These are phyloP conservation scores for Plasmodium sp. DNA, from an alignment of 169 alveolate genomes.

Conservation along the genomic window DNA sequence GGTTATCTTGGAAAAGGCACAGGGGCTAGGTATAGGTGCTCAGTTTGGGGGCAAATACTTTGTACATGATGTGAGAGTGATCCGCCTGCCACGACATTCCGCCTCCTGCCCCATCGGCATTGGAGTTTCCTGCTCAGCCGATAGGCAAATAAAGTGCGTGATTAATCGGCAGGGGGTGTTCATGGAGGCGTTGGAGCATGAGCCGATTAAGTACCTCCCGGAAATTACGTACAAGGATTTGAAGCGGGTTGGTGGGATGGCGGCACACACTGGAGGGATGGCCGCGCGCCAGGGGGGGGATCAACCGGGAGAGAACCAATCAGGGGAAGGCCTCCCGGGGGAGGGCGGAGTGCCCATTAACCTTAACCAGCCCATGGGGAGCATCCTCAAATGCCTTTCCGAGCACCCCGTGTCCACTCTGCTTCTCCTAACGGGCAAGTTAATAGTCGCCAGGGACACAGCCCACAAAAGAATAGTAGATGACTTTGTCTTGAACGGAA, in stretches of 20 bases:
- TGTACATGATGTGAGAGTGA: slow-evolving; percentile 92
- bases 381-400: slow-evolving; percentile 77
- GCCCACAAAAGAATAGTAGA: slow-evolving; percentile 90
- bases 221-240: slow-evolving; percentile 30
- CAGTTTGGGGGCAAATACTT: slow-evolving; percentile 94
- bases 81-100: slow-evolving; percentile 92
- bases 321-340: background rate
- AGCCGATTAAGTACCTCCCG: slow-evolving; percentile 88
- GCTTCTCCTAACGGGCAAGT: slow-evolving; percentile 82
- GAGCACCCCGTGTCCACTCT: slow-evolving; percentile 87
- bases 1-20: slow-evolving; percentile 76
- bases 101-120: slow-evolving; percentile 92
- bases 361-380: slow-evolving; percentile 86
- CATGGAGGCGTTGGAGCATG: slow-evolving; percentile 88
- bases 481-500: slow-evolving; percentile 79
- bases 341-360: slow-evolving; percentile 78
- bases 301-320: background rate
- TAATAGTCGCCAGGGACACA: slow-evolving; percentile 92
- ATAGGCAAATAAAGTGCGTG: slow-evolving; percentile 87
- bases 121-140: slow-evolving; percentile 94
- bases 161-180: slow-evolving; percentile 86
- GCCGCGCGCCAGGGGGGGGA: background rate
- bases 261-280: background rate
- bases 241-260: slow-evolving; percentile 11
- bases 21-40: slow-evolving; percentile 91